Evolutionary conservation across 495 filamentous ascomycete species (phyloP), one percentile per base, ranked within the genome.

Genomic region (Trichoderma asperelloides): DNA sequence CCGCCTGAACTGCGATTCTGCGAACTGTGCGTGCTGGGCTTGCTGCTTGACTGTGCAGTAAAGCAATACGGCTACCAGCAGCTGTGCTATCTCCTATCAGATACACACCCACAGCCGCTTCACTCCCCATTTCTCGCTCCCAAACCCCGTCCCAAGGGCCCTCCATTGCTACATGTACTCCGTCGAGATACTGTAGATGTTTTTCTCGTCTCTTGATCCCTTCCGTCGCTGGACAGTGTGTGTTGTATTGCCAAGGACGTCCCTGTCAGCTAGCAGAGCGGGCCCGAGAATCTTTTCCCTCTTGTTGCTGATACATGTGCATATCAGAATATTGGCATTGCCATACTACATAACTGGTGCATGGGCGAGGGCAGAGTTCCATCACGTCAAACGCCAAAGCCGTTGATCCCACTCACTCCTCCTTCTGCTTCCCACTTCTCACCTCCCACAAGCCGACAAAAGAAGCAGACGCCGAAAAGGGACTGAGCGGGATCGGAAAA

Each of bases 191-290:
- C 3, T 13, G 9, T n/a, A 37, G 33, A 55, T 25, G 3, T 25
- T 25, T 16, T 3, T n/a, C 6, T 21, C n/a, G 1, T 55, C 49
- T 55, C 49, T 16, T n/a, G 5, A 37, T 21, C 21, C n/a, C 16
- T 55, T n/a, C 21, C 49, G 18, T 11, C n/a, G 49, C 49, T 5
- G 16, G 55, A 60, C 55, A 60, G 55, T 60, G 25, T 60, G 55
- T 30, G 55, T 30, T 15, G 23, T 21, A 25, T 13, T 12, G 12
- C 23, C 27, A 30, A 60, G 18, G 5, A 60, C 55, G 25, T 60
- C 55, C 55, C 55, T 60, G 55, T 60, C 55, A 60, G 23, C 51
- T 9, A 55, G 49, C 7, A 60, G 51, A 60, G 51, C 55, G 55
- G 55, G 55, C 25, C 55, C 55, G 55, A 30, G 55, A 27, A 60